Conservation (phyloP, 371 early-diverging fungal genomes). For the Phascolomyces articulosus region DNA sequence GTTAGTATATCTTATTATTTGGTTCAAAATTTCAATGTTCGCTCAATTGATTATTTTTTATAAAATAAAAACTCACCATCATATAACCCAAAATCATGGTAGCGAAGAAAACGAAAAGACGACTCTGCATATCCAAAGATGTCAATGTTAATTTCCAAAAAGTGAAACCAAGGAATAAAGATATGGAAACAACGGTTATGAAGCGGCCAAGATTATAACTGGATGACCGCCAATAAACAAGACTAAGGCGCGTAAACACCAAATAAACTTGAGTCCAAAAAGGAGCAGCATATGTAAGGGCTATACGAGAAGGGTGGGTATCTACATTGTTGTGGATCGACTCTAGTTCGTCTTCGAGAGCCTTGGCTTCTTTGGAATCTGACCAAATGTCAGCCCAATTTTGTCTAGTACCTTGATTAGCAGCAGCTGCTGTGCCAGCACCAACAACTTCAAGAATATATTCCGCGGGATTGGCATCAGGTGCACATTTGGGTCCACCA, state of each 20-base stretch:
- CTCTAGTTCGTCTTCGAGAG: constrained; percentile 27
- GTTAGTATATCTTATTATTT: too few species aligned
- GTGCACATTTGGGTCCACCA: constrained; percentile 58
- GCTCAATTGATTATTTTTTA: too few species aligned
- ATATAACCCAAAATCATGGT: constrained; percentile 57
- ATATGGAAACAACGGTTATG: constrained; percentile 40
- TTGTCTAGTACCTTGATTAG: constrained; percentile 24
- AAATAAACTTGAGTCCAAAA: constrained; percentile 38
- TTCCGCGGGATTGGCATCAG: constrained; percentile 70
- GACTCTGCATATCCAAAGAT: constrained; percentile 60
- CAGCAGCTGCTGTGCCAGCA: constrained; percentile 53
- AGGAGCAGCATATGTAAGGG: constrained; percentile 29
- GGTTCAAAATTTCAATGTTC: too few species aligned
- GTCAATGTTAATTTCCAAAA: constrained; percentile 59
- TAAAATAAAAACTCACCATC: background rate
- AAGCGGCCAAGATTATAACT: constrained; percentile 64
- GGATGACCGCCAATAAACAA: constrained; percentile 58
- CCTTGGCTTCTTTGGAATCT: constrained; percentile 31
- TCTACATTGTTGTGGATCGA: constrained; percentile 21
- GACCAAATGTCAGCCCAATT: constrained; percentile 64
- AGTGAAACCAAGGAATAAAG: constrained; percentile 53
- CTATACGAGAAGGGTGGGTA: constrained; percentile 19
- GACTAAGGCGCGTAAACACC: constrained; percentile 53
- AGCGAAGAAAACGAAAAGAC: constrained; percentile 68
- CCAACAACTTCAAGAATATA: constrained; percentile 63